These are phyloP conservation scores for Phialophora expanda DNA, from an alignment of 2,329 filamentous ascomycete species.

Conservation along the genomic window DNA sequence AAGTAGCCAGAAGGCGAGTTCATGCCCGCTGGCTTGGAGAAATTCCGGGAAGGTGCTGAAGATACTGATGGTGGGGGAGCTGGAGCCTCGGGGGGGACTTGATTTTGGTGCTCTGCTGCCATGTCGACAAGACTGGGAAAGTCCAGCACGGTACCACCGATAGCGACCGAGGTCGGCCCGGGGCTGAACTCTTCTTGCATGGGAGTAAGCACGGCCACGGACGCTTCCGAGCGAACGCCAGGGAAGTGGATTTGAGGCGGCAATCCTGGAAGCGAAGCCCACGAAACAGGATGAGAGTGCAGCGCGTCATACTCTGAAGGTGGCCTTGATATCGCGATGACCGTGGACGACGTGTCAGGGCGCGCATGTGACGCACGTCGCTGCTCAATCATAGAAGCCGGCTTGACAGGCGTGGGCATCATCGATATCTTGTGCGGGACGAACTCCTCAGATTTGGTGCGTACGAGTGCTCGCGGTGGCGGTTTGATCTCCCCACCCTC, in stretches of 20 bases:
- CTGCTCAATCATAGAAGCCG: slow-evolving; percentile 38
- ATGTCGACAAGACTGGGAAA: slow-evolving; percentile 30
- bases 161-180: slow-evolving; percentile 32
- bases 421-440: slow-evolving; percentile 28
- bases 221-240: slow-evolving; percentile 36
- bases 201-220: slow-evolving; percentile 35
- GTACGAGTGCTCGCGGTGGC: slow-evolving; percentile 45
- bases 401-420: slow-evolving; percentile 29
- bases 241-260: slow-evolving; percentile 41
- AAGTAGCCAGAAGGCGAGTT: slow-evolving; percentile 24
- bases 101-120: background rate
- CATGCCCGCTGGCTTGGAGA: slow-evolving; percentile 31
- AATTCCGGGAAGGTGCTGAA: slow-evolving; percentile 20
- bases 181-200: slow-evolving; percentile 40
- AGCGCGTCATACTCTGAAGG: slow-evolving; percentile 39
- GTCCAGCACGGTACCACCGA: slow-evolving; percentile 31
- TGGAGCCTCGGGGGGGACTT: slow-evolving; percentile 1
- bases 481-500: slow-evolving; percentile 41
- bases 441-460: slow-evolving; percentile 38
- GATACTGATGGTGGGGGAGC: slow-evolving; percentile 22
- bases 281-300: slow-evolving; percentile 40
- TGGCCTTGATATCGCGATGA: slow-evolving; percentile 35
- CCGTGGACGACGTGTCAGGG: slow-evolving; percentile 30
- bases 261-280: slow-evolving; percentile 38
- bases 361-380: slow-evolving; percentile 27